These are phyloP conservation scores for Erysimum cheiri DNA, from an alignment of 441 rosid genomes.

Conservation along the genomic window DNA sequence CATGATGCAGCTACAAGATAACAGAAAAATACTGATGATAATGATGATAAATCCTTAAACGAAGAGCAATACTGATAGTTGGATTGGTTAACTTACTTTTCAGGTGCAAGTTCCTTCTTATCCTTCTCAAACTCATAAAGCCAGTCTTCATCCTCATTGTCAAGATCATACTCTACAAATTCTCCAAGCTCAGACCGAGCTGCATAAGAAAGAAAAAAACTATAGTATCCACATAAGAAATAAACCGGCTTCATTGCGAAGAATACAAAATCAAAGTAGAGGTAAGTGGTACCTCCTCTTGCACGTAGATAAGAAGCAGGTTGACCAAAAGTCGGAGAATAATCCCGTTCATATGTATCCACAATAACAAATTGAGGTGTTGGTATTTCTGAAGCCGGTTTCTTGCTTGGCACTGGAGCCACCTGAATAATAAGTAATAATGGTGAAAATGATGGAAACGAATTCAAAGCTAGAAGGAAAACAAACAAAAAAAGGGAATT, in stretches of 20 bases:
- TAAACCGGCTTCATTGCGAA: not conserved
- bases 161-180: constrained; percentile 95
- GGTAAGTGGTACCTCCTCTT: constrained; percentile 76
- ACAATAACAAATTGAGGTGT: constrained; percentile 90
- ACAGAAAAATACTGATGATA: constrained; percentile 4
- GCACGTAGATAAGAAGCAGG: constrained; percentile 92
- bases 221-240: not conserved
- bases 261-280: not conserved
- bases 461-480: not conserved
- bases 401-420: constrained; percentile 69
- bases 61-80: not conserved
- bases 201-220: constrained; percentile 36
- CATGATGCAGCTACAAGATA: constrained; percentile 11
- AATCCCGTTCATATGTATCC: constrained; percentile 94
- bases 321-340: constrained; percentile 77
- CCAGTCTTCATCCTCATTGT: constrained; percentile 99
- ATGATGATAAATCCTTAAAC: not conserved
- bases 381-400: constrained; percentile 81
- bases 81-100: constrained; percentile 55
- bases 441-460: not conserved
- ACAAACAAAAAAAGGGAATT: not conserved
- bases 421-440: constrained; percentile 46
- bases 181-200: constrained; percentile 97
- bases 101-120: constrained; percentile 64
- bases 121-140: constrained; percentile 67